Base-by-base conservation (phyloP, 2,329 filamentous ascomycete genomes). In the Pyrenophora seminiperda region DNA sequence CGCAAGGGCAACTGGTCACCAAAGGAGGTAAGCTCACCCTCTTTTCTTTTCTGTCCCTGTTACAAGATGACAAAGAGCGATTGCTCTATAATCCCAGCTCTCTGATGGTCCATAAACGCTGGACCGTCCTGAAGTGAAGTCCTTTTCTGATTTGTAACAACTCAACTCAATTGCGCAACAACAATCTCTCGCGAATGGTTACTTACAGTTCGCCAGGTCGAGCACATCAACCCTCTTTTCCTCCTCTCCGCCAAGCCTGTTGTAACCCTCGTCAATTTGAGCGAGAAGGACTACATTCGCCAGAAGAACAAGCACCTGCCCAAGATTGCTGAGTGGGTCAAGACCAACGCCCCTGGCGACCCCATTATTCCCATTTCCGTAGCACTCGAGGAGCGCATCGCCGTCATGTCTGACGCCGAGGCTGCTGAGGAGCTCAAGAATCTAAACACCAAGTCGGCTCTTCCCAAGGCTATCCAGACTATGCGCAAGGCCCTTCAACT, bases 271-370 rank as follows among this genome's bases (percentile, higher is more conserved):
- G 90, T 97, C 79, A 99, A 99, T 80, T 80, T 99, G 55, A 96
- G 91, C 57, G 95, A 99, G 80, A 92, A 86, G 77, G 94, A 99
- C 77, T 99, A 92, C 76, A 87, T 97, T 71, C 89, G 94, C 70
- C 94, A 97, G 81, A 99, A 97, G 88, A 99, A 99, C 85, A 99
- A 99, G 86, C 86, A 99, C 78, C 84, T 99, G 47, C 84, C 89
- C 62, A 94, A 93, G 79, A 87, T 97, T 63, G 90, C 89, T 53
- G 89, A 94, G 73, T 99, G 94, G 94, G 86, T 97, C 76, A 96
- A 97, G 80, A 84, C 89, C 73, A 83, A 99, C 74, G 90, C 92
- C 5, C 76, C 85, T 44, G 91, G 91, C 50, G 92, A 97, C 70
- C 90, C 92, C 42, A 87, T 97, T 68, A 90, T 99, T 51, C 94